Base-by-base conservation (phyloP, 768 basidiomycete species). In the Tephrocybe sp. region DNA sequence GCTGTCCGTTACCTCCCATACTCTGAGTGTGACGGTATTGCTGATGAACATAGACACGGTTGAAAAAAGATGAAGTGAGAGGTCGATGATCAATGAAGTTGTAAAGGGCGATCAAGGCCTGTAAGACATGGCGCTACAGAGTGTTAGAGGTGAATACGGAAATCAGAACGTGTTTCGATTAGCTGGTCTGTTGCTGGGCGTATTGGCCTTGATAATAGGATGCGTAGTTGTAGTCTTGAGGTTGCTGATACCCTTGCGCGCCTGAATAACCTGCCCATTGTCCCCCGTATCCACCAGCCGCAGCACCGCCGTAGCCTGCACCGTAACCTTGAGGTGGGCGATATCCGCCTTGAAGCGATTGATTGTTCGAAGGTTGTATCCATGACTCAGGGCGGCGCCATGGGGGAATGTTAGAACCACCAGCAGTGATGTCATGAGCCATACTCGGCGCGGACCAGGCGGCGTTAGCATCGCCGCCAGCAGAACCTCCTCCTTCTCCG, bases 311-410 rank as follows among this genome's bases (percentile, higher is more conserved):
- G 53, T 78, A 80, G 19, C 71, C 73, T 24, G 73, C 71, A 25
- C 73, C 69, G 54, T 84, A 84, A 21, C 75, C 74, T 67, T 86
- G 86, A 44, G 84, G 86, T 25, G 88, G 86, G 48, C 87, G 80
- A 69, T 80, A 86, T 45, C 83, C 84, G 24, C 57, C 57, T 50
- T 68, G 53, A 55, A 78, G 73, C 49, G 77, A 77, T 42, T 74
- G 75, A 50, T 62, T 63, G 41, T 73, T 77, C 56, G 69, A 59
- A 33, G 75, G 73, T 50, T 83, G 80, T 56, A 84, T 82, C 91
- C 91, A 93, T 46, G 83, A 82, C 68, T 93, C 91, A 4, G 91
- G 91, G 53, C 89, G 87, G 61, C 91, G 88, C 91, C 91, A 93
- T 23, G 91, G 91, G 62, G 91, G 91, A 50, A 92, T 79, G 61